Percentiles rank a stretch among this genome's conserved stretches.
phyloP scores from a whole-genome alignment of 768 basidiomycete genomes.

The Leccinum subgranulosum region DNA sequence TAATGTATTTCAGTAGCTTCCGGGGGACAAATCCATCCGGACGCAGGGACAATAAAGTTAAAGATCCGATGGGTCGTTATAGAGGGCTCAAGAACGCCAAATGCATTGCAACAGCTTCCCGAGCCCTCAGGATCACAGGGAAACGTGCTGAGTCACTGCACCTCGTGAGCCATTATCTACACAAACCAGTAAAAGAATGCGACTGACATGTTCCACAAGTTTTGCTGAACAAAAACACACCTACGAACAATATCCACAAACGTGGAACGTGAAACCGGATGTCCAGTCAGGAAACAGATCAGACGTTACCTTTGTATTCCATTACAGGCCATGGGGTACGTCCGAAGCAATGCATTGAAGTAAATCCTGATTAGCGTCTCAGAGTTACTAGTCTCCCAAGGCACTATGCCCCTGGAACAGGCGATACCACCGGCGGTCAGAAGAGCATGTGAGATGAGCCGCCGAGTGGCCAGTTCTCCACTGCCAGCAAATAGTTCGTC shows the following conservation, averaged over 20 bases:
- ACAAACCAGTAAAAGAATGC: neutral
- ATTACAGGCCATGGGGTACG: conserved; percentile 57
- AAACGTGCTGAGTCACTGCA: conserved; percentile 37
- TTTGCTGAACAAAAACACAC: conserved; percentile 45
- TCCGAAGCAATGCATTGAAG: neutral
- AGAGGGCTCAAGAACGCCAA: conserved; percentile 34
- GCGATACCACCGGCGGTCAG: conserved; percentile 5
- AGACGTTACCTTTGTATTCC: conserved; percentile 64
- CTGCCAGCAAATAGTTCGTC: neutral
- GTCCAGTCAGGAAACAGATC: conserved; percentile 36
- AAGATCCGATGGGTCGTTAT: conserved; percentile 42
- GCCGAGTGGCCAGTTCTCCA: conserved; percentile 31
- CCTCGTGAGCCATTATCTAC: conserved; percentile 38
- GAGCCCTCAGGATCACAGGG: conserved; percentile 34
- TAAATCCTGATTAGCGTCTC: neutral
- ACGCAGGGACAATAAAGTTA: conserved; percentile 52
- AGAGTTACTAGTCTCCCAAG: conserved; percentile 53
- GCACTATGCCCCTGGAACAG: conserved; percentile 40
- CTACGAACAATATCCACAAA: conserved; percentile 43
- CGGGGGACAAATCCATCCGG: conserved; percentile 26
- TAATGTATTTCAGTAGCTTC: neutral
- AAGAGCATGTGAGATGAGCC: conserved; percentile 24
- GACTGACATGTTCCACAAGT: conserved; percentile 30
- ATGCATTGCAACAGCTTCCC: conserved; percentile 41
- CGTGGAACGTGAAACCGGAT: conserved; percentile 53